A percentile compares a stretch with the other conserved stretches of the same genome.
These are phyloP conservation scores for Mikania micrantha DNA, from an alignment of 129 eudicot species.

Conservation along the genomic window DNA sequence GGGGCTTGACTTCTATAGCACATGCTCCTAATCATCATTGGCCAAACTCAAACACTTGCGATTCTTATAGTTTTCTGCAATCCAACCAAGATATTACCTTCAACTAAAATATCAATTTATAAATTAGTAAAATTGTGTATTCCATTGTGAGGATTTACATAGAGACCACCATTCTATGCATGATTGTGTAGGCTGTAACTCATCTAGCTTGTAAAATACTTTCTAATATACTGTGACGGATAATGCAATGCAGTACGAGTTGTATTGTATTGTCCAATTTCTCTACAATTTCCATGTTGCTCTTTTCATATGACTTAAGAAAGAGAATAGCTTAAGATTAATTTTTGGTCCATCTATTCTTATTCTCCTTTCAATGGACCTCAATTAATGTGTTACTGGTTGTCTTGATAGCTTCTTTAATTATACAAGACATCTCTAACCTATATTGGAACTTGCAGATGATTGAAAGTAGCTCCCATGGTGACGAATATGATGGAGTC, in stretches of 20 bases:
- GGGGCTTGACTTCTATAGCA: not conserved
- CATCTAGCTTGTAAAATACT: too few relatives aligned
- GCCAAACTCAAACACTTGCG: not conserved
- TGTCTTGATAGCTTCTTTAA: constrained; percentile 1
- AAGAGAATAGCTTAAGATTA: not conserved
- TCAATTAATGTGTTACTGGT: not conserved
- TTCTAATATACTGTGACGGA: too few relatives aligned
- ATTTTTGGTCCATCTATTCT: not conserved
- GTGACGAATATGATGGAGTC: constrained; percentile 95
- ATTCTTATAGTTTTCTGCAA: not conserved
- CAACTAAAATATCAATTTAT: not conserved
- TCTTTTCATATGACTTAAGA: not conserved
- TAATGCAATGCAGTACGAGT: too few relatives aligned
- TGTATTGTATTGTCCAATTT: not conserved
- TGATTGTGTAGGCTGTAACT: too few relatives aligned
- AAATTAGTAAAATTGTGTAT: not conserved
- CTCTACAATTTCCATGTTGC: not conserved
- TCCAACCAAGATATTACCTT: not conserved
- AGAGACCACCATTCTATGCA: too few relatives aligned
- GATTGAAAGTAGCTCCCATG: constrained; percentile 96
- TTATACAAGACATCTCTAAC: constrained; percentile 9
- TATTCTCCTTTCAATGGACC: not conserved
- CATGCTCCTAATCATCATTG: not conserved
- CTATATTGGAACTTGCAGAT: constrained; percentile 46
- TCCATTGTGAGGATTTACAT: not conserved